A percentile compares a stretch with the other conserved stretches of the same genome.
phyloP scores from a whole-genome alignment of 768 basidiomycete genomes.

The Lentinula sp. region DNA sequence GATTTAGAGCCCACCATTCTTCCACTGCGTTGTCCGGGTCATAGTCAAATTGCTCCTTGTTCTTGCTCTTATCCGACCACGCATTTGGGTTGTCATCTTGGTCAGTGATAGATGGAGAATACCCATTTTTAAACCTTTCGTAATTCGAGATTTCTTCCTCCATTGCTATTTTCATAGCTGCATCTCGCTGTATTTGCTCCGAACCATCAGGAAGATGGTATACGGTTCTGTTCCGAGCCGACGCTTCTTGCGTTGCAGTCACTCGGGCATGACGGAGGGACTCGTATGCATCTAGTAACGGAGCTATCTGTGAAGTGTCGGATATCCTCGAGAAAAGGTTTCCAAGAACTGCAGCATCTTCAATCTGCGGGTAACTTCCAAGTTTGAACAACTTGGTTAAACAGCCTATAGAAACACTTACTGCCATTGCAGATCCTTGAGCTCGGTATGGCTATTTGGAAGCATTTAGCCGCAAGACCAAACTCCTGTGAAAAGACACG shows the following conservation, averaged over 20 bases:
- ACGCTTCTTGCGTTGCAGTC: conserved; percentile 39
- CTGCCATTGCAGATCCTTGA: conserved; percentile 49
- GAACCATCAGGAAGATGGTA: conserved; percentile 55
- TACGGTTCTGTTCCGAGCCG: conserved; percentile 43
- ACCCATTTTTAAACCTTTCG: conserved; percentile 1
- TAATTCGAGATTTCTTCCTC: conserved; percentile 23
- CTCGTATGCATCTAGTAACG: conserved; percentile 47
- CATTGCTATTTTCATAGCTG: conserved; percentile 46
- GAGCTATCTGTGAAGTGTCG: conserved; percentile 17
- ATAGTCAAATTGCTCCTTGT: conserved; percentile 39
- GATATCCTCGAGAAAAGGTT: conserved; percentile 9
- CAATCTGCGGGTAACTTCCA: conserved; percentile 14
- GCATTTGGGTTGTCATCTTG: conserved; percentile 36
- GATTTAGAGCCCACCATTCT: conserved; percentile 34
- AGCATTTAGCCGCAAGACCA: not conserved
- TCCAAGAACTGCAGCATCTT: conserved; percentile 29
- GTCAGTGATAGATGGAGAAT: not conserved
- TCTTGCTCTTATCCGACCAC: conserved; percentile 55
- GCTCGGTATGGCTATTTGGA: conserved; percentile 44
- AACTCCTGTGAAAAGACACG: conserved; percentile 14
- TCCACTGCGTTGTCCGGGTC: conserved; percentile 48
- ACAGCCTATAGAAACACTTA: conserved; percentile 12
- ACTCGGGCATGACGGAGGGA: conserved; percentile 44
- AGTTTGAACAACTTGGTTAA: not conserved
- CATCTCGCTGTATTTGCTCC: conserved; percentile 44